Percentiles rank a stretch among this genome's conserved stretches.
phyloP scores from a whole-genome alignment of 2,329 filamentous ascomycete genomes.

The Aspergillus terreus region DNA sequence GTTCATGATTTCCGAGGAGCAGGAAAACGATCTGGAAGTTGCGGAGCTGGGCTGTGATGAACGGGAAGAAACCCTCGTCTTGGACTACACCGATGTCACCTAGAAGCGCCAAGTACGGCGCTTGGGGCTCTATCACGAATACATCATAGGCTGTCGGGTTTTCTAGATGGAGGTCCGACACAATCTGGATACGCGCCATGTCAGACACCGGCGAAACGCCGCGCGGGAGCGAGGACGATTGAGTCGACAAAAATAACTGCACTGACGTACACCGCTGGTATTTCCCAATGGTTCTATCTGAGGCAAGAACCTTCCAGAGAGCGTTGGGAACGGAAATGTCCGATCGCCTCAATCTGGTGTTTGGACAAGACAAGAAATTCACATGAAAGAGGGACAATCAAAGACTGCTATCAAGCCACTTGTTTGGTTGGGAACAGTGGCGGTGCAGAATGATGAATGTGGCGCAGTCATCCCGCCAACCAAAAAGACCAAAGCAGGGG shows the following conservation, averaged over 20 bases:
- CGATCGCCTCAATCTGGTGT: too few relatives aligned
- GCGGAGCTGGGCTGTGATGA: constrained; percentile 47
- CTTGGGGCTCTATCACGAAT: constrained; percentile 47
- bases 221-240: not conserved
- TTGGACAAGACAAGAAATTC: too few relatives aligned
- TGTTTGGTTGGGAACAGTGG: too few relatives aligned
- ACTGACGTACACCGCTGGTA: not conserved
- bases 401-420: too few relatives aligned
- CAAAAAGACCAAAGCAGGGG: too few relatives aligned
- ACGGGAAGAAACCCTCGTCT: constrained; percentile 43
- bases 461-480: too few relatives aligned
- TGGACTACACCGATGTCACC: constrained; percentile 54
- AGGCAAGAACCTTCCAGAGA: too few relatives aligned
- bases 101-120: constrained; percentile 53
- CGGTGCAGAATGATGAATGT: too few relatives aligned
- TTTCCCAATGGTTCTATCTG: not conserved
- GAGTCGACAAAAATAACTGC: not conserved
- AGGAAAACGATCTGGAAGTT: constrained; percentile 51
- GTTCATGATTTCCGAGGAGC: constrained; percentile 57
- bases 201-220: not conserved
- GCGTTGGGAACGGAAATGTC: too few relatives aligned
- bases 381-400: too few relatives aligned
- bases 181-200: constrained; percentile 40
- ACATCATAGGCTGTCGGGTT: constrained; percentile 47
- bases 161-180: constrained; percentile 60